Base-by-base conservation (phyloP, 2,329 filamentous ascomycete genomes). In the Bimuria novae-zelandiae region DNA sequence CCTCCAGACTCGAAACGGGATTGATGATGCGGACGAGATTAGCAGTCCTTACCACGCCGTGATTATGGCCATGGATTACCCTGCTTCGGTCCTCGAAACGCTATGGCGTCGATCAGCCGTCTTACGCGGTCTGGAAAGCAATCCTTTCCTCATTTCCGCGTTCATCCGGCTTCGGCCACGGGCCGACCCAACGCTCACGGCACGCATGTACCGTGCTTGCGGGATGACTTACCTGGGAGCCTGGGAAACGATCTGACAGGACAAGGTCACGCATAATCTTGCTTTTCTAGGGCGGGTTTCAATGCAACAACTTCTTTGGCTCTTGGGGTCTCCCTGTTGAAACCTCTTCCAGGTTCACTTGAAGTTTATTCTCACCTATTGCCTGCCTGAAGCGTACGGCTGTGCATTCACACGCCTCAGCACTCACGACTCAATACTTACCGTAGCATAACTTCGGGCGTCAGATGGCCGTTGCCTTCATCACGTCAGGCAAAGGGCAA, bases 41-140 rank as follows among this genome's bases (percentile, higher is more conserved):
- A 52, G 5, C 16, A 52, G 35, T 36, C 43, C 29, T 30, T 53
- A 54, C 49, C 45, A 36, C 25, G 43, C 41, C 47, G 47, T 50
- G 22, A 43, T 33, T 57, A 57, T 61, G 51, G 54, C 53, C 62
- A 50, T 54, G 62, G 57, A 54, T 57, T 49, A 54, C 52, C 54
- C 55, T 56, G 57, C 50, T 58, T 59, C 54, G 49, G 61, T 40
- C 46, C 52, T 51, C 52, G 52, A 51, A 52, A 54, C 59, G 56
- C 63, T 60, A 57, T 57, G 41, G 60, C 57, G 65, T 64, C 62
- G 65, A 68, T 68, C 64, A 68, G 60, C 64, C 65, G 62, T 63
- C 63, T 59, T 56, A 62, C 57, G 30, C 40, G 27, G 41, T 41
- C 32, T 36, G 19, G 39, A 35, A 33, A 54, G 36, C 47, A 51